Evolutionary conservation across 257 asterid species (phyloP), one percentile per base, ranked within the genome.

Genomic region (Solanum etuberosum): DNA sequence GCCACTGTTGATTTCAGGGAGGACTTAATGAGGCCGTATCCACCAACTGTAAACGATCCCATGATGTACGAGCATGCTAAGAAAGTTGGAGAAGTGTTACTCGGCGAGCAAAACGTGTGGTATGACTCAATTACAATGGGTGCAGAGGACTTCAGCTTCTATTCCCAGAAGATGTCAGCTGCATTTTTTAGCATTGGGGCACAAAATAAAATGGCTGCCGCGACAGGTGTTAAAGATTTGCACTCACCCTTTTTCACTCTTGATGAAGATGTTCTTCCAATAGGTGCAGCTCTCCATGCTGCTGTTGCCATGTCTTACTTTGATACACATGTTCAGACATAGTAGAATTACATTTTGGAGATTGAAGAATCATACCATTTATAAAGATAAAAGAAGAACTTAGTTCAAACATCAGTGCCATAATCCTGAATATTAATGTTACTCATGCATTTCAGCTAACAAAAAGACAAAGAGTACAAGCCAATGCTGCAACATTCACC

Each of bases 131-230:
- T 88, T 87, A 35, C 61, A 0, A 93, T 94, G 99, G 99, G 92
- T 54, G 95, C 99, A 0, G 99, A 96, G 91, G 98, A 96, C 88
- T 96, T 96, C 94, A 92, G 98, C 89, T 95, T 95, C 89, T 96
- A 93, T 42, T 88, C 95, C 9, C 92, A 93, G 88, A 94, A 91
- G 86, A 90, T 91, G 86, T 89, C 94, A 0, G 93, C 98, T 7
- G 92, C 98, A 18, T 89, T 93, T 89, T 96, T 92, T 67, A 15
- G 71, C 59, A 92, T 95, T 4, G 98, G 98, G 11, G 73, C 83
- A 3, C 87, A 91, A 89, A 93, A 96, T 76, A 91, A 87, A 83
- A 92, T 94, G 0, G 74, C 25, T 3, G 83, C 81, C 5, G 84
- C 81, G 88, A 84, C 85, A 65, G 15, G 91, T 9, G 35, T 85